Evolutionary conservation across 768 basidiomycete genomes (phyloP).

Genomic region (Suillus subalutaceus): DNA sequence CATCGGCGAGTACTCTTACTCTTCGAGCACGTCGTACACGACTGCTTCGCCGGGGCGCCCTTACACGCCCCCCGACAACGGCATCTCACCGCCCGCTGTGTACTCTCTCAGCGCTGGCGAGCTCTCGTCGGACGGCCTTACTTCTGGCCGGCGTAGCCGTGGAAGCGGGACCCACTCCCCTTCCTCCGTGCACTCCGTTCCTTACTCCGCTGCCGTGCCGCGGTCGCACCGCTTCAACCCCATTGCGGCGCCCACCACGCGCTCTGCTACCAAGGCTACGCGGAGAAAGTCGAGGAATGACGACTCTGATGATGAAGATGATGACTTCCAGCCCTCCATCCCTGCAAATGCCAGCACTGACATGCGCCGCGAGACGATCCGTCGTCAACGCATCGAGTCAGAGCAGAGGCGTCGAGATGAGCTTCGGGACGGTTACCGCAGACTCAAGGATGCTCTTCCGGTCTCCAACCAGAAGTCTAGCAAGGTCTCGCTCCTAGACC

Average conservation of each 20-base stretch:
- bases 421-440: slow-evolving; percentile 88
- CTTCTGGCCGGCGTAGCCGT: slow-evolving; percentile 68
- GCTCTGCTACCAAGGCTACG: slow-evolving; percentile 55
- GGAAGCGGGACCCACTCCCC: slow-evolving; percentile 66
- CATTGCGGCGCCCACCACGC: slow-evolving; percentile 52
- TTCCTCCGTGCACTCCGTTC: slow-evolving; percentile 46
- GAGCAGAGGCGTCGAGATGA: slow-evolving; percentile 92
- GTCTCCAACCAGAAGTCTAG: slow-evolving; percentile 90
- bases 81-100: slow-evolving; percentile 73
- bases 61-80: slow-evolving; percentile 68
- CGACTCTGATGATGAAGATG: slow-evolving; percentile 72
- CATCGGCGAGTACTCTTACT: slow-evolving; percentile 61
- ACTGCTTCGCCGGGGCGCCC: slow-evolving; percentile 57
- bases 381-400: slow-evolving; percentile 91
- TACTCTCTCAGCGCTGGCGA: slow-evolving; percentile 74
- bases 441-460: slow-evolving; percentile 89
- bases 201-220: slow-evolving; percentile 64
- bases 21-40: slow-evolving; percentile 57
- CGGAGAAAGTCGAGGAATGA: slow-evolving; percentile 57
- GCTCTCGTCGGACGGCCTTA: slow-evolving; percentile 70
- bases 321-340: slow-evolving; percentile 66
- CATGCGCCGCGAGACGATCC: slow-evolving; percentile 86
- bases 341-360: slow-evolving; percentile 53
- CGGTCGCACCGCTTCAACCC: slow-evolving; percentile 83
- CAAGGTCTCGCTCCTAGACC: slow-evolving; percentile 89